Percentiles rank a stretch among this genome's conserved stretches.
Evolutionary conservation across 805 yeast genomes (phyloP).

Genomic region (Clavispora santaluciae): DNA sequence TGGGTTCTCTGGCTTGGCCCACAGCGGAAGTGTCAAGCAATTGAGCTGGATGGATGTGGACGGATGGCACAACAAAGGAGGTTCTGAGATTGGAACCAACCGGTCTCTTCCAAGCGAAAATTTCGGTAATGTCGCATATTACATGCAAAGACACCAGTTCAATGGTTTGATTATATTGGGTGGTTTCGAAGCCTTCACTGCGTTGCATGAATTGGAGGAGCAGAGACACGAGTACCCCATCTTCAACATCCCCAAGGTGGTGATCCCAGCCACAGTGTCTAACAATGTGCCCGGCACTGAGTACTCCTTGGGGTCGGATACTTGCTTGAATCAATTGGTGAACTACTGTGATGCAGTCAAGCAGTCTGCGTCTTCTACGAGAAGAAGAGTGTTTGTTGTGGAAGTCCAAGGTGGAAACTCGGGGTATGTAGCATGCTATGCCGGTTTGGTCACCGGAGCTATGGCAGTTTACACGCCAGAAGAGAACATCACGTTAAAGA

Average conservation of each 20-base stretch:
- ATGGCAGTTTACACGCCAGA: slow-evolving; percentile 89
- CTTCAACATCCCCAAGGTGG: slow-evolving; percentile 89
- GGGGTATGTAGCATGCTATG: slow-evolving; percentile 86
- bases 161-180: slow-evolving; percentile 92
- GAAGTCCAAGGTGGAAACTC: slow-evolving; percentile 98
- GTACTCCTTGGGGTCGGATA: slow-evolving; percentile 91
- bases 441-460: slow-evolving; percentile 86
- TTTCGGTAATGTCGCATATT: slow-evolving; percentile 86
- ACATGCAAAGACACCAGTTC: slow-evolving; percentile 81
- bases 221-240: slow-evolving; percentile 81
- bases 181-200: slow-evolving; percentile 93
- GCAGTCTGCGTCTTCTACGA: slow-evolving; percentile 90
- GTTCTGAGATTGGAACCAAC: slow-evolving; percentile 80
- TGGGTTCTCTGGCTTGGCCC: slow-evolving; percentile 68
- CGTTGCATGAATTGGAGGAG: slow-evolving; percentile 74
- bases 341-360: slow-evolving; percentile 93
- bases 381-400: slow-evolving; percentile 91
- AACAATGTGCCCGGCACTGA: slow-evolving; percentile 99
- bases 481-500: slow-evolving; percentile 55
- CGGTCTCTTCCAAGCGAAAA: slow-evolving; percentile 64
- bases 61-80: slow-evolving; percentile 72
- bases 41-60: slow-evolving; percentile 66
- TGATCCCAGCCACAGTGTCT: slow-evolving; percentile 92
- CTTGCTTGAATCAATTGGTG: slow-evolving; percentile 87
- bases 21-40: slow-evolving; percentile 56